A percentile compares a stretch with the other conserved stretches of the same genome.
These are phyloP conservation scores for Nitzschia palea DNA, from an alignment of 108 stramenopile species.

Conservation along the genomic window DNA sequence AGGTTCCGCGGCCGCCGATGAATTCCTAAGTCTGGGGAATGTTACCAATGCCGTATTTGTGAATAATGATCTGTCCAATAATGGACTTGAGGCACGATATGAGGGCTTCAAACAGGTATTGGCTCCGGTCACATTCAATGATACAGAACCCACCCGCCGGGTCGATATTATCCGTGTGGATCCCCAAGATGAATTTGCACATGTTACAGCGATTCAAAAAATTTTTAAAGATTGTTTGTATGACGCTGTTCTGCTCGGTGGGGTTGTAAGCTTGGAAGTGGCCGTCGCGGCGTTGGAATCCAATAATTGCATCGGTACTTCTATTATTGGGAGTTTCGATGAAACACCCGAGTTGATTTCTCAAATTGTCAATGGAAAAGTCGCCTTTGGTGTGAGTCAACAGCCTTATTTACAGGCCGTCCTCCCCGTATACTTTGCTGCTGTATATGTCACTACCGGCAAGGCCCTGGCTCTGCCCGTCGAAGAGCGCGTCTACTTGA, in stretches of 20 bases:
- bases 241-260: conserved; percentile 19
- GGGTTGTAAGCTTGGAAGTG: not conserved
- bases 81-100: conserved; percentile 1
- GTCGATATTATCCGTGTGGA: conserved; percentile 7
- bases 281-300: not conserved
- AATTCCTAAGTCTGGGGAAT: conserved; percentile 12
- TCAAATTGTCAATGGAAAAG: conserved; percentile 1
- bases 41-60: conserved; percentile 21
- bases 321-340: conserved; percentile 20
- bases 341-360: not conserved
- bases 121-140: not conserved
- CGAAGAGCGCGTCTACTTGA: conserved; percentile 2
- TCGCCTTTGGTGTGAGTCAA: conserved; percentile 18
- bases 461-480: conserved; percentile 16
- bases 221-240: conserved; percentile 15
- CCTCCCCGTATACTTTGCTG: conserved; percentile 12
- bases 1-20: conserved; percentile 16
- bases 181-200: not conserved
- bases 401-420: conserved; percentile 16
- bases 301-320: not conserved
- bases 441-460: conserved; percentile 27
- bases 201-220: not conserved
- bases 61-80: conserved; percentile 1
- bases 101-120: conserved; percentile 7
- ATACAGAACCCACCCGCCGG: not conserved